These are phyloP conservation scores for Cercospora nicotianae DNA, from an alignment of 2,329 filamentous ascomycete species.

Conservation along the genomic window DNA sequence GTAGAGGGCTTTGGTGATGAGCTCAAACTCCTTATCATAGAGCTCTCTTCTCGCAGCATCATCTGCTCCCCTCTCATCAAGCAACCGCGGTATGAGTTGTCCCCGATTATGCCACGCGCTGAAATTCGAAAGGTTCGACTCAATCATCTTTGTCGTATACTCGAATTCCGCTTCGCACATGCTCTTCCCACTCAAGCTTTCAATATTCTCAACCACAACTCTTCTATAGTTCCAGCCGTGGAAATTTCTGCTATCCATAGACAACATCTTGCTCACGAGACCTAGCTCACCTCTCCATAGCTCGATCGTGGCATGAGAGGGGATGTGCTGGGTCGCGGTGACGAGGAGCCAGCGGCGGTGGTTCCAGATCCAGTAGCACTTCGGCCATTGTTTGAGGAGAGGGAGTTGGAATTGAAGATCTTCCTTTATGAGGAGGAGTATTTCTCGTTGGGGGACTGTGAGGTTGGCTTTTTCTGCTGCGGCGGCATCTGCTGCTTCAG, in stretches of 20 bases:
- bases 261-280: slow-evolving; percentile 84
- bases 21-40: slow-evolving; percentile 72
- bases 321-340: slow-evolving; percentile 66
- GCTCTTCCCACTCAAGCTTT: slow-evolving; percentile 51
- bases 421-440: slow-evolving; percentile 60
- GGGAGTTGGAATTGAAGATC: slow-evolving; percentile 84
- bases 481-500: slow-evolving; percentile 28
- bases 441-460: slow-evolving; percentile 39
- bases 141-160: slow-evolving; percentile 89
- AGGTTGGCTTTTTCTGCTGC: slow-evolving; percentile 31
- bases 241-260: slow-evolving; percentile 84
- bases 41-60: slow-evolving; percentile 64
- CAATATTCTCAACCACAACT: slow-evolving; percentile 72
- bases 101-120: slow-evolving; percentile 94
- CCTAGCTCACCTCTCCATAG: slow-evolving; percentile 85
- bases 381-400: slow-evolving; percentile 80
- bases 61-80: slow-evolving; percentile 68
- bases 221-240: slow-evolving; percentile 94
- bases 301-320: slow-evolving; percentile 54
- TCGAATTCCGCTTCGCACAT: slow-evolving; percentile 79
- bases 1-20: slow-evolving; percentile 76
- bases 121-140: slow-evolving; percentile 85
- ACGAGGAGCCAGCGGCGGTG: slow-evolving; percentile 83
- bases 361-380: slow-evolving; percentile 99
- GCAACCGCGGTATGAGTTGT: slow-evolving; percentile 73